phyloP scores from a whole-genome alignment of 202 grass and related monocot species.

The Setaria viridis region DNA sequence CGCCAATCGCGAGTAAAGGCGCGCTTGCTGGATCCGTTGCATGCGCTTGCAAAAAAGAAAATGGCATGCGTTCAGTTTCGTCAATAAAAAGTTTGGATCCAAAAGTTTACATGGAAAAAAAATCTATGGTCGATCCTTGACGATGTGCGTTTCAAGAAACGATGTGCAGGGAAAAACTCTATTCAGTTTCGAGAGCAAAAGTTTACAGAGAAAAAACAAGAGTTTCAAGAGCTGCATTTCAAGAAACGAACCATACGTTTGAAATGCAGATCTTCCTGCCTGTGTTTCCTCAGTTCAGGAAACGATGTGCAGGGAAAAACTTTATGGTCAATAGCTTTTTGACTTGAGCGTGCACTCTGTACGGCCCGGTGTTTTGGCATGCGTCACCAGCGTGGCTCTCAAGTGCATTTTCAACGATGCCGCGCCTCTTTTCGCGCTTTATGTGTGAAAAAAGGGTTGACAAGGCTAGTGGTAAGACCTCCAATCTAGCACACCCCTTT shows the following conservation, averaged over 20 bases:
- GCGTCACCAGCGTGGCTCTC: constrained; percentile 13
- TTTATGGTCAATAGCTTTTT: not conserved
- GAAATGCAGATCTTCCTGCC: too few relatives aligned
- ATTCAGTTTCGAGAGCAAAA: too few relatives aligned
- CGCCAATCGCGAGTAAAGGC: constrained; percentile 16
- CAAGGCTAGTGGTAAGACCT: not conserved
- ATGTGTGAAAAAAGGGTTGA: constrained; percentile 1
- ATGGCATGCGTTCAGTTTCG: too few relatives aligned
- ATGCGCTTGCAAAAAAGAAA: not conserved
- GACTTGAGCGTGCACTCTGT: not conserved
- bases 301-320: not conserved
- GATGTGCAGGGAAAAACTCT: too few relatives aligned
- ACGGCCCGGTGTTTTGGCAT: not conserved
- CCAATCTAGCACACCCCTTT: not conserved
- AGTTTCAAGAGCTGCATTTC: too few relatives aligned
- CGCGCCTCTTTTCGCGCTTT: constrained; percentile 6
- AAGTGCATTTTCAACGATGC: not conserved
- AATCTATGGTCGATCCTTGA: too few relatives aligned
- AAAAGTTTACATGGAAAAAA: too few relatives aligned
- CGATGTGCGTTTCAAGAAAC: too few relatives aligned
- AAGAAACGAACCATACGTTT: too few relatives aligned
- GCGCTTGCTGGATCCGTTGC: constrained; percentile 1
- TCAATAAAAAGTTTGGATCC: too few relatives aligned
- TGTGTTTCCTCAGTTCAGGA: not conserved
- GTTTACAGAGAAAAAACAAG: too few relatives aligned